These are phyloP conservation scores for Elsinoe australis DNA, from an alignment of 2,329 filamentous ascomycete species.

Conservation along the genomic window DNA sequence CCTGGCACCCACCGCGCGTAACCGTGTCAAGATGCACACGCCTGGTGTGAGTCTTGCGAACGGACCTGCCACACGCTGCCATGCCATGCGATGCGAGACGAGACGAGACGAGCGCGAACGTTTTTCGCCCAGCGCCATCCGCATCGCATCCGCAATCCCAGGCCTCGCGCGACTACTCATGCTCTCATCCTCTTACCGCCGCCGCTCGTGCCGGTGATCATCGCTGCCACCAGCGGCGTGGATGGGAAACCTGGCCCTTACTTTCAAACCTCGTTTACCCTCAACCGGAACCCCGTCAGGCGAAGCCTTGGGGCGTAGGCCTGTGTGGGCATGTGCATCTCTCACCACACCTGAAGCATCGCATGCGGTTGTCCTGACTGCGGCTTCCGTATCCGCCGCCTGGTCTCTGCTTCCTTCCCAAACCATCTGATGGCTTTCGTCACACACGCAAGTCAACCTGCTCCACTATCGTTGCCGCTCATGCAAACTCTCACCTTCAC, in stretches of 20 bases:
- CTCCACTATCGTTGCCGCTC: constrained; percentile 3
- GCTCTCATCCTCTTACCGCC: constrained; percentile 18
- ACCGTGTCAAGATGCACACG: constrained; percentile 16
- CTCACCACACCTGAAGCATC: too few species aligned
- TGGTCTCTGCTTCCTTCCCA: constrained; percentile 5
- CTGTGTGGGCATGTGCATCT: constrained; percentile 10
- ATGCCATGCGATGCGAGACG: constrained; percentile 16
- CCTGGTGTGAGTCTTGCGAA: background rate
- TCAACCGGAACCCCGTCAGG: constrained; percentile 16
- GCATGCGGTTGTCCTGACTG: constrained; percentile 16
- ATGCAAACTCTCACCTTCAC: constrained; percentile 7
- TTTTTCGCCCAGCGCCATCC: constrained; percentile 17
- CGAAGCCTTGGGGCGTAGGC: constrained; percentile 4
- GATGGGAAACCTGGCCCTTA: constrained; percentile 16
- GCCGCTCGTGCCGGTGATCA: constrained; percentile 16
- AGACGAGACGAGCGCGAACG: constrained; percentile 16
- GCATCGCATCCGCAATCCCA: constrained; percentile 10
- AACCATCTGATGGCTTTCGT: constrained; percentile 16
- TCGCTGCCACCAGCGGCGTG: constrained; percentile 12
- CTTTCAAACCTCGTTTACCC: constrained; percentile 12
- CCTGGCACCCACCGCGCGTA: constrained; percentile 14
- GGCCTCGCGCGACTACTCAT: constrained; percentile 7
- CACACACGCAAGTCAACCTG: constrained; percentile 14
- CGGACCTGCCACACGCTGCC: background rate
- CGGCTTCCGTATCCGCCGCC: constrained; percentile 14